Base-by-base conservation (phyloP, 108 stramenopile species). In the Cyclostephanos tholiformis region DNA sequence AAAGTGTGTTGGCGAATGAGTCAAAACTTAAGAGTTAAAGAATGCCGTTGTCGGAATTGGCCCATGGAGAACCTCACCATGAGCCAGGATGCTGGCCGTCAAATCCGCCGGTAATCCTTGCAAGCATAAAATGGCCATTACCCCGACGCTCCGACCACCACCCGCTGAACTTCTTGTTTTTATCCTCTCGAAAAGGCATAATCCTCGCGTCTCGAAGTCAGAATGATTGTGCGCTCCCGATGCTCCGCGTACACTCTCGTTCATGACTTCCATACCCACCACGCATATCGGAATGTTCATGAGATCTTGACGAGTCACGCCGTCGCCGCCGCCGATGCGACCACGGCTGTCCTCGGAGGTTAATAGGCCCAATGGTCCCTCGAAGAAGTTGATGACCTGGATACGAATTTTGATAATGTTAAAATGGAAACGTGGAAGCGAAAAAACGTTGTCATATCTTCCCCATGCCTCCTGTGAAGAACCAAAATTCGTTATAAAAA, bases 41-140 rank as follows among this genome's bases (percentile, higher is more conserved):
- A n/a, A n/a, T n/a, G n/a, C n/a, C n/a, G n/a, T n/a, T n/a, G n/a
- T n/a, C n/a, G n/a, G n/a, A n/a, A n/a, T n/a, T n/a, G n/a, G n/a
- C n/a, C n/a, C n/a, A n/a, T n/a, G 17, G 58, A 5, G 39, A 9
- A n/a, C 38, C 59, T 2, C 41, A 62, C 61, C 61, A 72, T 95
- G 96, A 16, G 96, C 96, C 55, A 96, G 71, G 49, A 95, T 89
- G 63, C 91, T 91, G 22, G 87, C 92, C 46, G 91, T 89, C 66
- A 91, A 71, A 71, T 92, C 91, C 19, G 80, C 55, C 10, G 96
- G 96, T 36, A 96, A 86, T 4, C 94, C 92, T 17, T 81, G 86
- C 12, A 96, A 75, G 63, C 94, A 91, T 44, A 96, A 72, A 30
- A 96, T 86, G 17, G 92, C 91, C 39, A 88, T 91, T 19, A 96